Evolutionary conservation across 1,284 basidiomycete genomes (phyloP), one percentile per base, ranked within the genome.

Genomic region (Tilletia setariae): DNA sequence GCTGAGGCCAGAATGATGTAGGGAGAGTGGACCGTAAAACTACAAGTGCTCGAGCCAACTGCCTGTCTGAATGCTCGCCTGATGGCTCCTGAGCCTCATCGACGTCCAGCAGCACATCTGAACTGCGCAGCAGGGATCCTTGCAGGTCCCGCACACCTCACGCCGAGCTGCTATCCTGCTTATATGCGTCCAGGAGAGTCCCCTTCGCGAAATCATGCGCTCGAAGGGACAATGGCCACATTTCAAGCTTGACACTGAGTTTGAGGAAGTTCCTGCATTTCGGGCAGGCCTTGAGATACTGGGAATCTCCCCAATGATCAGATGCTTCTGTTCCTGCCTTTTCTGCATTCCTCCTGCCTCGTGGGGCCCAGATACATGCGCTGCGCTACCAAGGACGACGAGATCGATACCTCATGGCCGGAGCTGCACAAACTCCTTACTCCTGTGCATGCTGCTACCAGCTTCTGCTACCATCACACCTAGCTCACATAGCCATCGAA

Each of bases 1-100:
- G 76, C 63, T 15, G 67, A n/a, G 32, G 68, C 67, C 25, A 75
- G 73, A 23, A 59, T 30, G 25, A 21, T 59, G 42, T 69, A 47
- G 21, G 69, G 49, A 16, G 72, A 67, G 28, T 69, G 69, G 16
- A n/a, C 32, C 7, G 40, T 13, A n/a, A 23, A 21, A 4, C 2
- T 1, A n/a, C 9, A 25, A 11, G 4, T 19, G 25, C 15, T 28
- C 47, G 15, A 16, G 28, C 3, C 21, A 49, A 35, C 30, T 28
- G n/a, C n/a, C n/a, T n/a, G n/a, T n/a, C n/a, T n/a, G n/a, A n/a
- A n/a, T n/a, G n/a, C n/a, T n/a, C n/a, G n/a, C n/a, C n/a, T n/a
- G n/a, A n/a, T 8, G n/a, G n/a, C 47, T 49, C 25, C 47, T 49
- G 47, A 65, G 13, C 19, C 25, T 25, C 35, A 15, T 19, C 59